Base-by-base conservation (phyloP, 2,329 filamentous ascomycete genomes). In the Thielaviopsis musarum region DNA sequence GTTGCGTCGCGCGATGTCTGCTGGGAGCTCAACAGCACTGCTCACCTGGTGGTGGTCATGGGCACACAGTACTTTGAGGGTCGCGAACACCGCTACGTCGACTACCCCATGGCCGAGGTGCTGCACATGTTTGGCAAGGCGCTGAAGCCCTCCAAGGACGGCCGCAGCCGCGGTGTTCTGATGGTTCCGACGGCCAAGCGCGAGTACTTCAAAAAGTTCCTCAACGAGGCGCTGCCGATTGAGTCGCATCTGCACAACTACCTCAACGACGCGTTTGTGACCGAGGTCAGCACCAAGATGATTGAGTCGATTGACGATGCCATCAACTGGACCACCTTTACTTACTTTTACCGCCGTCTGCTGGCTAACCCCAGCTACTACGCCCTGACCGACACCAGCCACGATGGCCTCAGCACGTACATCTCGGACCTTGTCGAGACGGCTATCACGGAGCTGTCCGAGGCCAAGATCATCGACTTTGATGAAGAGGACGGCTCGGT, bases 41-140 rank as follows among this genome's bases (percentile, higher is more conserved):
- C 91, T 3, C 91, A 97, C 69, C 77, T 98, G 15, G 91, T 97
- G 15, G 81, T 98, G 54, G 84, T 98, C 34, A 97, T 98, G 91
- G 91, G 91, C 17, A 98, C 94, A 1, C 93, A 98, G 68, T 96
- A 91, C 72, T 98, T 91, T 65, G 93, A 98, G 67, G 93, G 93
- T 6, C 85, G 90, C 56, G 91, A 98, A 71, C 94, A 98, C 70
- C 85, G 94, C 62, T 98, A 98, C 70, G 84, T 97, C 58, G 93
- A 98, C 71, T 98, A 98, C 67, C 87, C 90, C 3, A 82, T 97
- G 64, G 91, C 87, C 67, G 93, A 98, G 68, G 83, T 98, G 17
- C 74, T 98, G 59, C 93, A 98, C 68, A 98, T 98, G 91, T 95
- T 97, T 66, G 93, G 93, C 65, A 95, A 93, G 71, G 88, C 93